Evolutionary conservation across 148 eudicot genomes (phyloP).

Genomic region (Cornus controversa): DNA sequence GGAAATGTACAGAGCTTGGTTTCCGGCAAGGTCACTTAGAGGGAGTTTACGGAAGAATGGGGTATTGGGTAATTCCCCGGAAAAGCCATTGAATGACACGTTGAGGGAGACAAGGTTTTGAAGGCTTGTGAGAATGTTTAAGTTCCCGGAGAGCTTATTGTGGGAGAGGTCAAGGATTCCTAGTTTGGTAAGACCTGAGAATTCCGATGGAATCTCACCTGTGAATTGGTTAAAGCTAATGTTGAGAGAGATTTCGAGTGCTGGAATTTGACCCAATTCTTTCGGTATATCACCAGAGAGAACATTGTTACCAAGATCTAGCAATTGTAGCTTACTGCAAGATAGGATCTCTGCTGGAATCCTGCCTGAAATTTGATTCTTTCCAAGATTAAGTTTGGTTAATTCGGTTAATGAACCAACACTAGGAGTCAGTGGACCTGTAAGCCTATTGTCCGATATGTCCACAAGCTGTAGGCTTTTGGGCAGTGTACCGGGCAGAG

Average conservation of each 20-base stretch:
- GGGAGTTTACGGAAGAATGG: slow-evolving; percentile 90
- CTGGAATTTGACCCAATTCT: slow-evolving; percentile 79
- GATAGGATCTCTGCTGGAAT: slow-evolving; percentile 75
- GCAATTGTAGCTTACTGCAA: slow-evolving; percentile 72
- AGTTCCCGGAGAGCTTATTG: slow-evolving; percentile 67
- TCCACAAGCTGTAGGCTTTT: slow-evolving; percentile 77
- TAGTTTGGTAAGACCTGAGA: slow-evolving; percentile 62
- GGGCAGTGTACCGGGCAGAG: slow-evolving; percentile 62
- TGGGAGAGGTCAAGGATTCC: slow-evolving; percentile 84
- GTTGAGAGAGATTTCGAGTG: slow-evolving; percentile 82
- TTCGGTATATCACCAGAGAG: slow-evolving; percentile 80
- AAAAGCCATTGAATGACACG: slow-evolving; percentile 76
- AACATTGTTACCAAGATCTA: slow-evolving; percentile 75
- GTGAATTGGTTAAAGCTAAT: slow-evolving; percentile 73
- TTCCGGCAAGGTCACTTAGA: slow-evolving; percentile 58
- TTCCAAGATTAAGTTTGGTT: slow-evolving; percentile 72
- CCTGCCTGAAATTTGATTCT: slow-evolving; percentile 68
- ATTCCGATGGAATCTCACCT: slow-evolving; percentile 70
- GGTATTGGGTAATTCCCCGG: slow-evolving; percentile 76
- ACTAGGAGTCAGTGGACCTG: slow-evolving; percentile 51
- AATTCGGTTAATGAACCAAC: slow-evolving; percentile 67
- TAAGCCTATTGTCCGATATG: slow-evolving; percentile 70
- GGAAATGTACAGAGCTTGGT: slow-evolving; percentile 50
- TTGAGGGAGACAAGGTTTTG: slow-evolving; percentile 88
- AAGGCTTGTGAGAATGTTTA: slow-evolving; percentile 53